These are phyloP conservation scores for Candida incommunis DNA, from an alignment of 805 yeast genomes.

Conservation along the genomic window DNA sequence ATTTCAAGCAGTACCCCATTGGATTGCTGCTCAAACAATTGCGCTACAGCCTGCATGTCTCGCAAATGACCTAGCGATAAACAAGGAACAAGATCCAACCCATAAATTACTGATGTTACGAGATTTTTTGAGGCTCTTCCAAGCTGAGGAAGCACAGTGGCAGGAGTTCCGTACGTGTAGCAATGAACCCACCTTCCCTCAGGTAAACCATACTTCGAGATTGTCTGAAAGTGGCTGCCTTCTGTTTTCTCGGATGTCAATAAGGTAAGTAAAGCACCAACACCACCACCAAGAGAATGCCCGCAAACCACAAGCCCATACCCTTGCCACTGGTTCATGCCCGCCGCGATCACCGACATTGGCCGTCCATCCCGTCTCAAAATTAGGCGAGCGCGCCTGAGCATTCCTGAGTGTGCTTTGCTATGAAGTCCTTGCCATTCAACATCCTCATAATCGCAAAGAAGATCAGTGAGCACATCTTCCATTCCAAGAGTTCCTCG, in stretches of 20 bases:
- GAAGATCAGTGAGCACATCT: conserved; percentile 20
- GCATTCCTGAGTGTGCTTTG: conserved; percentile 21
- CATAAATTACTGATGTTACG: conserved; percentile 20
- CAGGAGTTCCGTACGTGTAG: conserved; percentile 22
- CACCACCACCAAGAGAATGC: conserved; percentile 23
- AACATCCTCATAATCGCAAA: conserved; percentile 19
- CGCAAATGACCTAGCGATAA: conserved; percentile 20
- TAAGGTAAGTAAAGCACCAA: conserved; percentile 18
- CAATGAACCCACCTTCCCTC: conserved; percentile 18
- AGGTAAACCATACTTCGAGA: conserved; percentile 11
- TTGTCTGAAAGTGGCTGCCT: conserved; percentile 12
- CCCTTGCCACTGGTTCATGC: conserved; percentile 14
- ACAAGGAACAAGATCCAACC: conserved; percentile 21
- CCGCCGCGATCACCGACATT: conserved; percentile 14
- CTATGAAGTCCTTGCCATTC: conserved; percentile 17
- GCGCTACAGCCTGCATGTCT: conserved; percentile 19
- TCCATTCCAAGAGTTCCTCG: conserved; percentile 22
- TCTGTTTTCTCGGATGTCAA: conserved; percentile 12
- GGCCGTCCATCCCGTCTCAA: conserved; percentile 14
- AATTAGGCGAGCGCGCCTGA: conserved; percentile 16
- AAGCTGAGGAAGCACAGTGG: conserved; percentile 16
- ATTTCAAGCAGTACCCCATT: conserved; percentile 15
- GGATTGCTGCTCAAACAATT: conserved; percentile 13
- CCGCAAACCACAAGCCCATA: conserved; percentile 22
- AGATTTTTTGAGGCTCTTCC: conserved; percentile 13